Evolutionary conservation across 495 filamentous ascomycete genomes (phyloP), one percentile per base, ranked within the genome.

Genomic region (Penicillium turbatum): DNA sequence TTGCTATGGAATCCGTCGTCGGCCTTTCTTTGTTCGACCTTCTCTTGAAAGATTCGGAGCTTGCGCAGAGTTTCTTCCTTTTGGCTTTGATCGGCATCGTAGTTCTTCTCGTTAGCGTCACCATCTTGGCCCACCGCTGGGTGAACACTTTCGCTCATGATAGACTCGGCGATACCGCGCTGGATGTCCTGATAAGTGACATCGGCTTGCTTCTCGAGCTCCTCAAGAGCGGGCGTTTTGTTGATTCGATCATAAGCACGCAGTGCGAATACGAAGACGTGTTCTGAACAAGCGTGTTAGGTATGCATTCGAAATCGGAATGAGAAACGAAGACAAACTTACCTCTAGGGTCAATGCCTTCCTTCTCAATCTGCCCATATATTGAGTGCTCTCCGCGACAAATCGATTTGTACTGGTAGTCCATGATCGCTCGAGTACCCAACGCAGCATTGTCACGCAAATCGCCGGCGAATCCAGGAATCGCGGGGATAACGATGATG

Each of bases 321-420:
- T 13, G 7, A 13, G 30, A 21, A 48, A 3, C 9, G 38, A 27
- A 29, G 32, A 26, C 21, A 8, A 27, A 17, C 35, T 45, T 67
- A 75, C 73, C 48, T 42, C 57, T 81, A 0, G 93, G 89, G 59
- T 97, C 81, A 13, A 96, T 82, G 3, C 89, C 92, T 57, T 89
- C 80, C 4, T 85, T 85, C 19, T 77, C 69, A 26, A 97, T 83
- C 59, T 87, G 87, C 13, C 80, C 86, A 61, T 86, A 91, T 44
- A 97, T 97, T 10, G 89, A 95, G 66, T 96, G 77, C 59, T 95
- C 85, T 2, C 93, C 92, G 11, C 92, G 87, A 60, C 85, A 85
- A 53, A 98, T 95, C 1, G 90, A 93, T 67, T 93, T 97, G 72
- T 92, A 98, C 67, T 97, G 92, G 67, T 97, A 98, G 64, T 96